phyloP scores from a whole-genome alignment of 2,329 filamentous ascomycete species.

The Aspergillus sp. region DNA sequence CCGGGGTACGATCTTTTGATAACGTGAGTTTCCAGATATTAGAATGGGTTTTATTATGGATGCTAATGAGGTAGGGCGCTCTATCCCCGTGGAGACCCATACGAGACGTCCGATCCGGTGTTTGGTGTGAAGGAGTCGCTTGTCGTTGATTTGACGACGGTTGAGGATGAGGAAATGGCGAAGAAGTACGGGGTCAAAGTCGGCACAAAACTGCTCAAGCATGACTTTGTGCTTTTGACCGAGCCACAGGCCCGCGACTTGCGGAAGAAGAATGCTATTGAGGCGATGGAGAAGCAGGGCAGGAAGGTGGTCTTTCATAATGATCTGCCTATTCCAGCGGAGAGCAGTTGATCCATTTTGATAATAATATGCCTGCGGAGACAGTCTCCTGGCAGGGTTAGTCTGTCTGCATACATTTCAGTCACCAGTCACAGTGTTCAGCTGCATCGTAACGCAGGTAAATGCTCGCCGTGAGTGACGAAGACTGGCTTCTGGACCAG shows the following conservation, averaged over 20 bases:
- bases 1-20: slow-evolving; percentile 21
- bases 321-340: slow-evolving; percentile 13
- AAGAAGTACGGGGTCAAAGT: slow-evolving; percentile 25
- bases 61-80: slow-evolving; percentile 21
- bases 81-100: slow-evolving; percentile 29
- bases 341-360: not conserved
- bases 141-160: slow-evolving; percentile 26
- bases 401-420: not conserved
- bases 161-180: slow-evolving; percentile 23
- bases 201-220: slow-evolving; percentile 21
- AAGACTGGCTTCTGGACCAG: not conserved
- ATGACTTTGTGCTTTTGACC: slow-evolving; percentile 26
- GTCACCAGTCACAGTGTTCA: not conserved
- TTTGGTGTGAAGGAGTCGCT: slow-evolving; percentile 33
- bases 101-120: slow-evolving; percentile 30
- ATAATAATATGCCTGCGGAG: not conserved
- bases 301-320: slow-evolving; percentile 15
- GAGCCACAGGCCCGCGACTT: slow-evolving; percentile 12
- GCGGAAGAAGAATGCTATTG: slow-evolving; percentile 15
- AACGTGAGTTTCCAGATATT: slow-evolving; percentile 17
- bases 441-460: not conserved
- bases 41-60: not conserved
- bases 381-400: not conserved
- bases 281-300: slow-evolving; percentile 16
- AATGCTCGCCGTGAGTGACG: not conserved